These are phyloP conservation scores for Mychonastes homosphaera DNA, from an alignment of 139 green algal genomes.

Conservation along the genomic window DNA sequence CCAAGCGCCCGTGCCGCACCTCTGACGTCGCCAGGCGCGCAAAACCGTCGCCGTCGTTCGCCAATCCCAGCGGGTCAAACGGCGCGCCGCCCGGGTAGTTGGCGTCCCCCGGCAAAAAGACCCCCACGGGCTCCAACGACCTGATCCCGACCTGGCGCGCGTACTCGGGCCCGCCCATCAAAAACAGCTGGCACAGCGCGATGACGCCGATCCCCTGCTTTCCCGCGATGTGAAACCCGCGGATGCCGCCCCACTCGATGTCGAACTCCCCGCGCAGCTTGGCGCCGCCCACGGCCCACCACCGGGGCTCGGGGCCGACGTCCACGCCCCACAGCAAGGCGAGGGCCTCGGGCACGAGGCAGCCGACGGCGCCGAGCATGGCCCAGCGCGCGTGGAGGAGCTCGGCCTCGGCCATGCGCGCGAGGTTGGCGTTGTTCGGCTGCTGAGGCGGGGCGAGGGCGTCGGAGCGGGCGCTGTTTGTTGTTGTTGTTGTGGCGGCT, in stretches of 20 bases:
- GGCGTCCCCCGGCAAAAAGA: slow-evolving; percentile 40
- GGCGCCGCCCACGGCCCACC: slow-evolving; percentile 32
- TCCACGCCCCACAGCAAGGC: slow-evolving; percentile 18
- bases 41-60: slow-evolving; percentile 36
- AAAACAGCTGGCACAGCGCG: slow-evolving; percentile 36
- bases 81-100: slow-evolving; percentile 44
- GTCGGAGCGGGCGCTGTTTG: too few species aligned
- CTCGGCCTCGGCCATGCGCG: slow-evolving; percentile 31
- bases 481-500: too few species aligned
- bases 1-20: slow-evolving; percentile 78
- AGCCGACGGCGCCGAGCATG: slow-evolving; percentile 50
- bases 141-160: slow-evolving; percentile 51
- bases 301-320: slow-evolving; percentile 18
- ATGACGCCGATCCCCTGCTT: slow-evolving; percentile 58
- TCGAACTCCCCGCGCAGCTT: slow-evolving; percentile 43
- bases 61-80: slow-evolving; percentile 47
- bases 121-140: slow-evolving; percentile 51
- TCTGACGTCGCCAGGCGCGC: slow-evolving; percentile 56
- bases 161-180: slow-evolving; percentile 53
- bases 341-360: slow-evolving; percentile 37
- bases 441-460: too few species aligned
- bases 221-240: slow-evolving; percentile 53
- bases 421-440: too few species aligned
- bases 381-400: slow-evolving; percentile 53
- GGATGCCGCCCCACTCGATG: slow-evolving; percentile 46